Percentiles rank a stretch among this genome's conserved stretches.
These are phyloP conservation scores for Lineolata rhizophorae DNA, from an alignment of 495 filamentous ascomycete species.

Conservation along the genomic window DNA sequence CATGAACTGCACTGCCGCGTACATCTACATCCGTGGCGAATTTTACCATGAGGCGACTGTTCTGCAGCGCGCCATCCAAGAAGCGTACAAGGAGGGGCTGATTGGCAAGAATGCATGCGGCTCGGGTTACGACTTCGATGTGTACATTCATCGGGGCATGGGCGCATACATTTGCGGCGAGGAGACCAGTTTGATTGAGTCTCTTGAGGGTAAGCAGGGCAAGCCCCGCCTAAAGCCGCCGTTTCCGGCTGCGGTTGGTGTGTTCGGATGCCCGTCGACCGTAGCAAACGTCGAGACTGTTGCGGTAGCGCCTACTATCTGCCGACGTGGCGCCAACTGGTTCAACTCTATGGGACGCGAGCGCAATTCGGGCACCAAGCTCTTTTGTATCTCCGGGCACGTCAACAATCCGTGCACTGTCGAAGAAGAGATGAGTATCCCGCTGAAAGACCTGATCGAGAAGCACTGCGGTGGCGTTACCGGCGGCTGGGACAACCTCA, in stretches of 20 bases:
- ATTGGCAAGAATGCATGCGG: constrained; percentile 97
- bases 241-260: constrained; percentile 88
- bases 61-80: constrained; percentile 84
- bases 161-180: constrained; percentile 96
- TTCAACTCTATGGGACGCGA: constrained; percentile 85
- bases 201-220: constrained; percentile 91
- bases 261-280: constrained; percentile 94
- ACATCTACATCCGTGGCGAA: constrained; percentile 98
- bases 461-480: constrained; percentile 92
- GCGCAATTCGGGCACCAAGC: constrained; percentile 87
- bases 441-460: constrained; percentile 83
- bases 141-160: constrained; percentile 89
- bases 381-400: constrained; percentile 95
- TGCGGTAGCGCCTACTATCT: constrained; percentile 88
- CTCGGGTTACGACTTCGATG: constrained; percentile 92
- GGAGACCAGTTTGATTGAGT: constrained; percentile 94
- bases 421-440: constrained; percentile 97
- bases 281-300: constrained; percentile 97
- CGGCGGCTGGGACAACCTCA: constrained; percentile 94
- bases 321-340: constrained; percentile 78
- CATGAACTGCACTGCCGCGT: constrained; percentile 95
- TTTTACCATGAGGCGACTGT: constrained; percentile 95
- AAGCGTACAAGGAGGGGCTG: constrained; percentile 79
- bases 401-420: constrained; percentile 97
- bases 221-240: constrained; percentile 97